Percentiles rank a stretch among this genome's conserved stretches.
These are phyloP conservation scores for Schoenoplectus tabernaemontani DNA, from an alignment of 202 grass and related monocot species.

Conservation along the genomic window DNA sequence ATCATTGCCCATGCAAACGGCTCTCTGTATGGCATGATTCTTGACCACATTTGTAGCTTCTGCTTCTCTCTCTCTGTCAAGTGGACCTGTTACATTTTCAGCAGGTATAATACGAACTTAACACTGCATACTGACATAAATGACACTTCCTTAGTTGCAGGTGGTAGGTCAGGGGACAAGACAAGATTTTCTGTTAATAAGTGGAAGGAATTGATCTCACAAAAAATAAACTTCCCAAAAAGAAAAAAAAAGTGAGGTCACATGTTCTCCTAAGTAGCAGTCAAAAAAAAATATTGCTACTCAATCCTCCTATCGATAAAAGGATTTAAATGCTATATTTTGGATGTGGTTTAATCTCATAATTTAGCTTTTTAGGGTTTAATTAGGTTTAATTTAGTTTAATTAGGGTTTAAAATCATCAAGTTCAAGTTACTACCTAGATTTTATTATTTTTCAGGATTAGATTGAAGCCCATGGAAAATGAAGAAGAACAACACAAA, in stretches of 20 bases:
- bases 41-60: constrained; percentile 96
- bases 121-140: not conserved
- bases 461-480: too few species aligned
- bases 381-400: too few species aligned
- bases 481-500: too few species aligned
- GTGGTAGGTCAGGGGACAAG: not conserved
- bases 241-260: not conserved
- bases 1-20: constrained; percentile 95
- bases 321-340: too few species aligned
- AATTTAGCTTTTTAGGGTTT: too few species aligned
- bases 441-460: too few species aligned
- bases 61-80: constrained; percentile 95
- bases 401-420: too few species aligned
- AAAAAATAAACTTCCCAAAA: not conserved
- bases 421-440: too few species aligned
- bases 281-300: too few species aligned
- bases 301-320: too few species aligned
- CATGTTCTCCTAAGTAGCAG: too few species aligned
- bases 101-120: not conserved
- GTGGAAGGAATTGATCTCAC: not conserved
- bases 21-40: constrained; percentile 80
- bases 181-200: not conserved
- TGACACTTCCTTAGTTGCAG: not conserved
- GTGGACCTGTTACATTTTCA: constrained; percentile 49
- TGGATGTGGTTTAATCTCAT: too few species aligned